Evolutionary conservation across 495 filamentous ascomycete species (phyloP), one percentile per base, ranked within the genome.

Genomic region (Trichocladium antarcticum): DNA sequence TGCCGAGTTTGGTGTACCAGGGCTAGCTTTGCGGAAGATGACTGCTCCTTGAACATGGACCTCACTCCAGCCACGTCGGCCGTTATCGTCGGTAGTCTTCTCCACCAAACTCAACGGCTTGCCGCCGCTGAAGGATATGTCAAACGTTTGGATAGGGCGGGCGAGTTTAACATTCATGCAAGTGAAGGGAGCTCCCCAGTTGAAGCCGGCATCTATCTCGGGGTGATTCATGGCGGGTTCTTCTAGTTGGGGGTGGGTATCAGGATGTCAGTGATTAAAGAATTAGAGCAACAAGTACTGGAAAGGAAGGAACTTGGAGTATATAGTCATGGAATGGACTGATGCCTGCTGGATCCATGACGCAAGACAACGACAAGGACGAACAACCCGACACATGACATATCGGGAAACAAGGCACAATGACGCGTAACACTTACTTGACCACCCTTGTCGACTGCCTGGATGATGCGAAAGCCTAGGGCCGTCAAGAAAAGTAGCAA

Each of bases 31-130:
- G 35, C 69, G 69, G 28, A 74, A 37, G 36, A 69, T 49, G 32
- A 74, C 50, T 29, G 65, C 54, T 16, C 71, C 71, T 27, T 58
- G 63, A 21, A 71, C 55, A 27, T 55, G 60, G 24, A 71, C 56
- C 20, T 49, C 36, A 20, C 24, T 34, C n/a, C 47, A 40, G n/a
- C 48, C 43, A 14, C 37, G 44, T n/a, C 59, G 51, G 16, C 38
- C 29, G 20, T 57, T 28, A 20, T 54, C 48, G 6, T 48, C 42
- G 6, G 57, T 35, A 8, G 55, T 22, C 24, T 38, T 36, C 39
- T 68, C 57, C 11, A 47, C 36, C 37, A 72, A 54, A 17, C 44
- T 52, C 11, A 74, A 43, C 32, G 60, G 52, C 27, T 53, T 63
- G 37, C 55, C 48, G 9, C 27, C 34, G 36, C 49, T 46, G 32